A percentile compares a stretch with the other conserved stretches of the same genome.
These are phyloP conservation scores for Lumnitzera racemosa DNA, from an alignment of 345 rosid genomes.

Conservation along the genomic window DNA sequence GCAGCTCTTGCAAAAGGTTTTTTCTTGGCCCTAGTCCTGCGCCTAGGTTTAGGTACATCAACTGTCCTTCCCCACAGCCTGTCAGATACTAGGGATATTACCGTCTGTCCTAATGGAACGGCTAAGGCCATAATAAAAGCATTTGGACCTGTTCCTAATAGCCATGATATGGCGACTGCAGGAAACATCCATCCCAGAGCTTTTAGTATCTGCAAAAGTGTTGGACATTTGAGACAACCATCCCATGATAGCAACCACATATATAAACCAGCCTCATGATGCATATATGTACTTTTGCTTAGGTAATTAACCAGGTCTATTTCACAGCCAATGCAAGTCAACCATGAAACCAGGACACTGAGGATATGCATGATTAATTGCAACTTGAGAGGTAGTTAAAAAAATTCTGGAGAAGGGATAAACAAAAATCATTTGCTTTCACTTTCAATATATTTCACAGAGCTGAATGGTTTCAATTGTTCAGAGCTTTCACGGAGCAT, in stretches of 20 bases:
- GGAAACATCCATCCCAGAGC: slow-evolving; percentile 80
- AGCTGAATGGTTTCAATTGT: no score
- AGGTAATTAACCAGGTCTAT: no score
- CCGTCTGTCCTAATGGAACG: slow-evolving; percentile 71
- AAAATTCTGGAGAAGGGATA: no score
- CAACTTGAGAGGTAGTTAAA: no score
- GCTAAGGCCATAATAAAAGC: slow-evolving; percentile 83
- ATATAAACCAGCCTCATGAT: no score
- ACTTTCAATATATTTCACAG: no score
- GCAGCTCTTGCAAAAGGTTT: slow-evolving; percentile 33
- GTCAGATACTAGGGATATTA: slow-evolving; percentile 45
- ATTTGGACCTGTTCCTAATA: slow-evolving; percentile 71
- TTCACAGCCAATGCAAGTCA: no score
- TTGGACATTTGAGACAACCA: neutral
- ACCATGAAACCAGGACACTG: no score
- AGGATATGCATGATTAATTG: no score
- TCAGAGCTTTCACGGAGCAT: no score
- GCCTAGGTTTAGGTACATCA: slow-evolving; percentile 24
- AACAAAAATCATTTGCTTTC: no score
- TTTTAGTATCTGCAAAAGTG: slow-evolving; percentile 39
- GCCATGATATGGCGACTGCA: slow-evolving; percentile 54
- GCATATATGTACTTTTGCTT: no score
- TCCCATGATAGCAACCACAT: neutral
- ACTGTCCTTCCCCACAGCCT: slow-evolving; percentile 43
- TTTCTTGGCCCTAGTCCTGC: slow-evolving; percentile 25